Evolutionary conservation across 331 rosid genomes (phyloP).

Genomic region (Dryas integrifolia): DNA sequence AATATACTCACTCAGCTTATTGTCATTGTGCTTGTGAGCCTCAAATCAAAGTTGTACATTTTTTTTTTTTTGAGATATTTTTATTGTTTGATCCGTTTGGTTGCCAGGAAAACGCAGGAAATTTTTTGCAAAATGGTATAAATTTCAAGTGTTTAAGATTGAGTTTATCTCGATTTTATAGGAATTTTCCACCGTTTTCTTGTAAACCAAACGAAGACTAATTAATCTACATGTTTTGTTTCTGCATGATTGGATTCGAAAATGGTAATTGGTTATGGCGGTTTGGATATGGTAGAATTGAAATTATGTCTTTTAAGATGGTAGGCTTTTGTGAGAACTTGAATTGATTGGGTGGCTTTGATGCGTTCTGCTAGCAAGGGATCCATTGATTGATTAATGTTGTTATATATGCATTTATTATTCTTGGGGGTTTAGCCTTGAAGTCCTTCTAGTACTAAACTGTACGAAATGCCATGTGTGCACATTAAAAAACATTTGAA

Average conservation of each 20-base stretch:
- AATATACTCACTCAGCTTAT: neutral
- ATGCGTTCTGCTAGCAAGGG: neutral
- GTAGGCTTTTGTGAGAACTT: neutral
- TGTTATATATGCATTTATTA: constrained; percentile 2
- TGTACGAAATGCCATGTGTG: neutral
- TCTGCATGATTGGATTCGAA: neutral
- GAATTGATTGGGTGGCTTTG: neutral
- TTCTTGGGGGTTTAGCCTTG: neutral
- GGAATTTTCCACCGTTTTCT: neutral
- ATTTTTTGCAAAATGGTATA: neutral
- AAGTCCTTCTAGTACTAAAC: neutral
- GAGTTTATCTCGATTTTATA: neutral
- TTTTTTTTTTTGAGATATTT: neutral
- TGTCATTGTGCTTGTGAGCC: neutral
- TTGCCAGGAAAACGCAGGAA: constrained; percentile 7
- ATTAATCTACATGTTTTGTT: neutral
- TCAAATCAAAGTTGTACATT: neutral
- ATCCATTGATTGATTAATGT: constrained; percentile 4
- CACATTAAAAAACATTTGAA: neutral
- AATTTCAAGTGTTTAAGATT: neutral
- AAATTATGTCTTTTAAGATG: neutral
- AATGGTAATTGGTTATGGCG: neutral
- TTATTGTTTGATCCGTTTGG: constrained; percentile 8
- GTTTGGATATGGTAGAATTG: neutral
- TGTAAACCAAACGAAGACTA: neutral